Conservation (phyloP, 2,329 filamentous ascomycete genomes). For the Tolypocladium pustulatum region DNA sequence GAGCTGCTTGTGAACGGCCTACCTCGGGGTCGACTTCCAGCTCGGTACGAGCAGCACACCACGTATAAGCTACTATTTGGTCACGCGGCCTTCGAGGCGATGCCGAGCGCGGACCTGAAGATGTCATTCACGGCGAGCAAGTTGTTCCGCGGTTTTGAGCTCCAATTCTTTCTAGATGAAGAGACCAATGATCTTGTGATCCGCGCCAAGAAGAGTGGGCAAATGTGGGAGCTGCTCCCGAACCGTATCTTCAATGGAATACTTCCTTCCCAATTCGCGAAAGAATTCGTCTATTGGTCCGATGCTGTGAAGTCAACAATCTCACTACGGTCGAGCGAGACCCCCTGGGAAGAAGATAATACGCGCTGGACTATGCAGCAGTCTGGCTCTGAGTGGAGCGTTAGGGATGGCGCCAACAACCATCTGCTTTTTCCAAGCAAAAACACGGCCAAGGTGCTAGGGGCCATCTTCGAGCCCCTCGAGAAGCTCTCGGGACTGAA, state of each 20-base stretch:
- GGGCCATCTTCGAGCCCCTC: no score
- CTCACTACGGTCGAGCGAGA: constrained; percentile 17
- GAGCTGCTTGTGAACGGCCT: no score
- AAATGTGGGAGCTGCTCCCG: no score
- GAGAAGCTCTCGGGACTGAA: no score
- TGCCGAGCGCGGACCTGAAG: constrained; percentile 23
- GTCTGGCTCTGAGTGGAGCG: background rate
- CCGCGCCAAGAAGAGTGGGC: constrained; percentile 7
- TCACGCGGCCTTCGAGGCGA: constrained; percentile 27
- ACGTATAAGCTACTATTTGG: constrained; percentile 41
- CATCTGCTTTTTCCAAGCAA: no score
- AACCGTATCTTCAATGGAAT: constrained; percentile 11
- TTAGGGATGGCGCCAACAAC: no score
- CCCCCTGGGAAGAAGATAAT: constrained; percentile 14
- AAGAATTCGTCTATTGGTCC: constrained; percentile 36
- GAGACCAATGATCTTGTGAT: constrained; percentile 17
- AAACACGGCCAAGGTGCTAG: no score
- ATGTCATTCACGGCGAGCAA: constrained; percentile 30
- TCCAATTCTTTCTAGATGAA: constrained; percentile 25
- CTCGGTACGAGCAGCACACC: no score
- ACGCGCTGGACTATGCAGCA: background rate
- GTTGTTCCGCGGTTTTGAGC: constrained; percentile 13
- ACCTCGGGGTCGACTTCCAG: no score
- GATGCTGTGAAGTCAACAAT: constrained; percentile 14
- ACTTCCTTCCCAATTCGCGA: constrained; percentile 26